Evolutionary conservation across 805 yeast species (phyloP).

Genomic region (Sungouiella blattae): DNA sequence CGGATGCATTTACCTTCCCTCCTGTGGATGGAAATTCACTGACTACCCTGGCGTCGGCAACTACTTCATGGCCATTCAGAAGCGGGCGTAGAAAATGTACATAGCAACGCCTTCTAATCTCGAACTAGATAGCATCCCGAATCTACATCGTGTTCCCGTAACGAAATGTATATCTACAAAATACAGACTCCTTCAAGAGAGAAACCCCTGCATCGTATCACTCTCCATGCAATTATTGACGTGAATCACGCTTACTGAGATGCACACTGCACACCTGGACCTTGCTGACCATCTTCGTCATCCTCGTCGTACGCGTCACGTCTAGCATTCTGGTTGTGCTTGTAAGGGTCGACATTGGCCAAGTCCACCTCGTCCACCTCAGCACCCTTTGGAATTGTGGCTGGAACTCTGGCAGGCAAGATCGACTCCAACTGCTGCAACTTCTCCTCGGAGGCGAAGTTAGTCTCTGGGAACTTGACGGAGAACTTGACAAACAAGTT

Average conservation of each 20-base stretch:
- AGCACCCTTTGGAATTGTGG: conserved; percentile 64
- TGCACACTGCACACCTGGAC: conserved; percentile 25
- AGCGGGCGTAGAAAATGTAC: no score
- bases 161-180: no score
- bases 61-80: conserved; percentile 82
- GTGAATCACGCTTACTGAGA: conserved; percentile 16
- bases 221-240: no score
- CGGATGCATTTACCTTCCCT: conserved; percentile 83
- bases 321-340: conserved; percentile 45
- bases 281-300: conserved; percentile 40
- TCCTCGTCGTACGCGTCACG: conserved; percentile 44
- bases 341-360: conserved; percentile 62
- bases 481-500: conserved; percentile 81
- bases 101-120: no score
- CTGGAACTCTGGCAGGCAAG: conserved; percentile 71
- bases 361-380: conserved; percentile 79
- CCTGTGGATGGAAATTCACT: conserved; percentile 80
- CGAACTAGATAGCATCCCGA: no score
- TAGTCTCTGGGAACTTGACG: conserved; percentile 78
- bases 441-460: conserved; percentile 73
- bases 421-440: conserved; percentile 68
- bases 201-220: no score
- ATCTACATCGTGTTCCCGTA: no score
- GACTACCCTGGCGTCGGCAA: conserved; percentile 64
- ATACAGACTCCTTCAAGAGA: no score